These are phyloP conservation scores for Sarocladium brachiariae DNA, from an alignment of 2,329 filamentous ascomycete species.

Conservation along the genomic window DNA sequence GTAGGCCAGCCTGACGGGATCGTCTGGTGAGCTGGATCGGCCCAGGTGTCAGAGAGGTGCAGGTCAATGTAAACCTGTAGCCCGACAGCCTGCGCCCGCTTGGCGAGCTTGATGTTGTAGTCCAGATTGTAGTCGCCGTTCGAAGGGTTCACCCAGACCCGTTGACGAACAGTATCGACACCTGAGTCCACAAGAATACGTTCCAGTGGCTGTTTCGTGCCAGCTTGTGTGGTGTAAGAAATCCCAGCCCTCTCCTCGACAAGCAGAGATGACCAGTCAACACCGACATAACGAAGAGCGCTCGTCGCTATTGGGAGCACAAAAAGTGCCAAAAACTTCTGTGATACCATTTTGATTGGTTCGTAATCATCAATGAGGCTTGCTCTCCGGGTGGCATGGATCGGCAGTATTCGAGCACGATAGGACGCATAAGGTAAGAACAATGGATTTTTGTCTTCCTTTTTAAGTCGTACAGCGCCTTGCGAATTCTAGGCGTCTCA, in stretches of 20 bases:
- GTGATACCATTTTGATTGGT: neutral
- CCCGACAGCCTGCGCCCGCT: slow-evolving; percentile 55
- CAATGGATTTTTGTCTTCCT: too few species aligned
- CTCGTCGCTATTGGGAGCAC: neutral
- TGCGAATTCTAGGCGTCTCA: neutral
- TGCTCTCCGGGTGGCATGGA: too few species aligned
- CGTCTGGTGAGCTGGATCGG: slow-evolving; percentile 56
- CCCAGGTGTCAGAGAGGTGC: slow-evolving; percentile 65
- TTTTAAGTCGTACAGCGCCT: too few species aligned
- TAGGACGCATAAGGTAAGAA: too few species aligned
- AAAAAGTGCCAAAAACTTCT: neutral
- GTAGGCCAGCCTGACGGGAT: slow-evolving; percentile 59
- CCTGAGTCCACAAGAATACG: slow-evolving; percentile 54
- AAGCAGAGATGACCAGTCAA: slow-evolving; percentile 62
- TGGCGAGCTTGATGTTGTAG: slow-evolving; percentile 64
- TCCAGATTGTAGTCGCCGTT: slow-evolving; percentile 60
- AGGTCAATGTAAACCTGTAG: slow-evolving; percentile 56
- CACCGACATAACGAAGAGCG: slow-evolving; percentile 54
- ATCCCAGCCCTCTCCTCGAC: slow-evolving; percentile 57
- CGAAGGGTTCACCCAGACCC: slow-evolving; percentile 63
- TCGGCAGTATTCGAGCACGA: too few species aligned
- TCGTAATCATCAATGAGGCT: too few species aligned
- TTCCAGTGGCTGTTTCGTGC: slow-evolving; percentile 50
- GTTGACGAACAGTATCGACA: slow-evolving; percentile 63
- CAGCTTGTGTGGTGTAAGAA: slow-evolving; percentile 51